These are phyloP conservation scores for Calonectria montana DNA, from an alignment of 2,329 filamentous ascomycete genomes.

Conservation along the genomic window DNA sequence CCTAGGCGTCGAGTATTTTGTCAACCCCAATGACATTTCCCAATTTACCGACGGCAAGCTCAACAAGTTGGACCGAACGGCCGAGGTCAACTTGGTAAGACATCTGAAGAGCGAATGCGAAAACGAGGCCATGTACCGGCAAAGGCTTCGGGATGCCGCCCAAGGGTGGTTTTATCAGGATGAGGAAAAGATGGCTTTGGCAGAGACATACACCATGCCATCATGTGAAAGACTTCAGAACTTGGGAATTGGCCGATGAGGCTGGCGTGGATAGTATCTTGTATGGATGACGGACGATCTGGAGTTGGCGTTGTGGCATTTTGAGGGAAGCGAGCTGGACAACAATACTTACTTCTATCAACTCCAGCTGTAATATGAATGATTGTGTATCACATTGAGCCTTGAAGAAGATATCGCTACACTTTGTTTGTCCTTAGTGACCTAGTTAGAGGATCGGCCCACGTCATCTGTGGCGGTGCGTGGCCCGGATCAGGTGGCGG, in stretches of 20 bases:
- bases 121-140: slow-evolving; percentile 73
- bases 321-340: slow-evolving; percentile 40
- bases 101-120: slow-evolving; percentile 79
- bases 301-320: slow-evolving; percentile 46
- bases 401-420: neutral
- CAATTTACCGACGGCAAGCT: slow-evolving; percentile 78
- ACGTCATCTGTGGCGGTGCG: slow-evolving; percentile 42
- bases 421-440: neutral
- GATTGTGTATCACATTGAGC: neutral
- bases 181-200: slow-evolving; percentile 79
- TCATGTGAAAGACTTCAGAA: slow-evolving; percentile 64
- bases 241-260: slow-evolving; percentile 48
- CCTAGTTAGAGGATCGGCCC: slow-evolving; percentile 13
- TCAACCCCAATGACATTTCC: slow-evolving; percentile 82
- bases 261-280: slow-evolving; percentile 30
- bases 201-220: slow-evolving; percentile 64
- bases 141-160: slow-evolving; percentile 79
- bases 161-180: slow-evolving; percentile 91
- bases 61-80: slow-evolving; percentile 78
- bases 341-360: slow-evolving; percentile 19
- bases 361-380: slow-evolving; percentile 19
- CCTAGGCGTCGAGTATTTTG: slow-evolving; percentile 83
- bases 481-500: slow-evolving; percentile 38
- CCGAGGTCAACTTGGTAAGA: slow-evolving; percentile 79
- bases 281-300: slow-evolving; percentile 31